These are phyloP conservation scores for Epichloe baconii DNA, from an alignment of 2,329 filamentous ascomycete species.

Conservation along the genomic window DNA sequence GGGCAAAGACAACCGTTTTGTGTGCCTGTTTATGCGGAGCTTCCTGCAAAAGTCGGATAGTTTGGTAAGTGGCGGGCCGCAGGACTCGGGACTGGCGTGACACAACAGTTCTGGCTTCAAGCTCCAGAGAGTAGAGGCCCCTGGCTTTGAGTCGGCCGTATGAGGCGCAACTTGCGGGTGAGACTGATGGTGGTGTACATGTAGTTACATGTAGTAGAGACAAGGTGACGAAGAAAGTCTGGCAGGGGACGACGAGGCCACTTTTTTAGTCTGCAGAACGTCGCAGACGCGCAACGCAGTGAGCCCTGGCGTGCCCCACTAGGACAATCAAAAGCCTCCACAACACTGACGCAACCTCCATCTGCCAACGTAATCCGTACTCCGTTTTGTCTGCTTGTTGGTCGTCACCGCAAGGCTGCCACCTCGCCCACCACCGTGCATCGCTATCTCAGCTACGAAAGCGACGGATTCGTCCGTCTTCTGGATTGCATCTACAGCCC, in stretches of 20 bases:
- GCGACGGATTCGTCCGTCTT: background rate
- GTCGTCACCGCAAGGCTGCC: background rate
- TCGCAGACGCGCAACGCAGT: too few species aligned
- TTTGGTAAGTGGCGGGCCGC: background rate
- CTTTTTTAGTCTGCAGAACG: too few species aligned
- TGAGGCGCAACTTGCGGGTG: background rate
- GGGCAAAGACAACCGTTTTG: background rate
- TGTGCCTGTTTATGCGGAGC: background rate
- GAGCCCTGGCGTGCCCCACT: too few species aligned
- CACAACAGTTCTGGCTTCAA: background rate
- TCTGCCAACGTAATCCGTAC: background rate
- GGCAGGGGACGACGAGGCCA: background rate
- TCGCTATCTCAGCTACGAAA: background rate
- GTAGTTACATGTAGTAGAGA: background rate
- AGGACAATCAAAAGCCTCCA: background rate
- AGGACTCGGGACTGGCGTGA: background rate
- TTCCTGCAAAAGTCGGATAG: background rate
- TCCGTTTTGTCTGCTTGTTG: background rate
- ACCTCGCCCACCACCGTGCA: background rate
- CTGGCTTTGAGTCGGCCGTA: background rate
- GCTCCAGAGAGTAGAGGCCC: background rate
- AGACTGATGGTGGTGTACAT: background rate
- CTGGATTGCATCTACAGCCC: background rate
- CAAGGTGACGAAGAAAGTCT: background rate
- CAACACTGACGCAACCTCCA: slow-evolving; percentile 3